Evolutionary conservation across 2,329 filamentous ascomycete genomes (phyloP).

Genomic region (Fusarium abutilonis): DNA sequence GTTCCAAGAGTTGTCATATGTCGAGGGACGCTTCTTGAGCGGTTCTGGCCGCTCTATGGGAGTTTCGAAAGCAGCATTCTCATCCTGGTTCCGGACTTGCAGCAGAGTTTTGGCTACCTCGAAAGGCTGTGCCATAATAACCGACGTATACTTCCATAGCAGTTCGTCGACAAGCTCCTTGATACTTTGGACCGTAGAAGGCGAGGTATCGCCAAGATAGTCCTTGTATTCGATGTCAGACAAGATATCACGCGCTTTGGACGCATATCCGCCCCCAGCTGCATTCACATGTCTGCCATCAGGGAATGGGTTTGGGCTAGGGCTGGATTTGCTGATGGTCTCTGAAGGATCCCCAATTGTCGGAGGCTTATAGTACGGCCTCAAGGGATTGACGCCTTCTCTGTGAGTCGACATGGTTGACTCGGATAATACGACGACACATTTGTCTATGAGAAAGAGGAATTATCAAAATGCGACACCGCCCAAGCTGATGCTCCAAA

Average conservation of each 20-base stretch:
- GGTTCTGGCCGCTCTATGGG: constrained; percentile 39
- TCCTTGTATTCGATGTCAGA: constrained; percentile 92
- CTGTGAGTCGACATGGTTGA: constrained; percentile 57
- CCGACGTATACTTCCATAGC: constrained; percentile 89
- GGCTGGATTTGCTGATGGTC: constrained; percentile 47
- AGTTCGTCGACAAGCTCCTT: constrained; percentile 84
- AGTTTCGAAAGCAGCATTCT: constrained; percentile 49
- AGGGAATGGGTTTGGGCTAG: constrained; percentile 58
- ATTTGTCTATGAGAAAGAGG: constrained; percentile 36
- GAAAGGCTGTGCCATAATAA: constrained; percentile 92
- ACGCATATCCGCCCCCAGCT: constrained; percentile 49
- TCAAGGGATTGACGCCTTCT: constrained; percentile 69
- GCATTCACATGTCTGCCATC: constrained; percentile 55
- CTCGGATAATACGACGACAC: constrained; percentile 41
- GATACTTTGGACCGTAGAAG: constrained; percentile 76
- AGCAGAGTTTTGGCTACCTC: constrained; percentile 95
- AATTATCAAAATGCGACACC: constrained; percentile 33
- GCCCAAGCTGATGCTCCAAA: constrained; percentile 36
- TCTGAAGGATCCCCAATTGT: constrained; percentile 61
- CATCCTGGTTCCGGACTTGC: constrained; percentile 74
- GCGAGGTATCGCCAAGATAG: constrained; percentile 80
- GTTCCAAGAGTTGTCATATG: constrained; percentile 50
- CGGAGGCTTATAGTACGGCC: constrained; percentile 75
- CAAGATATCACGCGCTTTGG: constrained; percentile 83
- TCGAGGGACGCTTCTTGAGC: constrained; percentile 46